These are phyloP conservation scores for Cadophora sp. DNA, from an alignment of 2,329 filamentous ascomycete species.

Conservation along the genomic window DNA sequence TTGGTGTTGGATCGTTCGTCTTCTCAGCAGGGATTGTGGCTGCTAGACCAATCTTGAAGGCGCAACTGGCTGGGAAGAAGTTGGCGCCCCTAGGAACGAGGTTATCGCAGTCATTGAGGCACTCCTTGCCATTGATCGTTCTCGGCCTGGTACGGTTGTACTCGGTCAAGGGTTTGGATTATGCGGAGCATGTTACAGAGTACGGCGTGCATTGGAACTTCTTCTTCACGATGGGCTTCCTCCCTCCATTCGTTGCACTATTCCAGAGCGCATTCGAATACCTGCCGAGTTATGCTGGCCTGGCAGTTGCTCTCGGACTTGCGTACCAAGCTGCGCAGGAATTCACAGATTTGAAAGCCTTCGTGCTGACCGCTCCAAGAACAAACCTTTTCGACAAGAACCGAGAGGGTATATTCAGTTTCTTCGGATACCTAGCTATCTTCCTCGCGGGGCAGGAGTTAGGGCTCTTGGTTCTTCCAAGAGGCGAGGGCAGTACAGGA, in stretches of 20 bases:
- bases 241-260: constrained; percentile 87
- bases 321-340: constrained; percentile 80
- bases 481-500: constrained; percentile 53
- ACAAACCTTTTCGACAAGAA: constrained; percentile 85
- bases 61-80: constrained; percentile 58
- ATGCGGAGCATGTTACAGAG: constrained; percentile 95
- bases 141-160: constrained; percentile 83
- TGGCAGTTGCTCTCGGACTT: constrained; percentile 73
- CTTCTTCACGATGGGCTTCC: constrained; percentile 91
- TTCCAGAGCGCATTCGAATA: constrained; percentile 75
- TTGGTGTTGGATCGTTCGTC: constrained; percentile 97
- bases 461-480: constrained; percentile 79
- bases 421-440: constrained; percentile 91
- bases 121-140: constrained; percentile 81
- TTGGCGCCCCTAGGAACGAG: constrained; percentile 60
- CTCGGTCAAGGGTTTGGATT: constrained; percentile 92
- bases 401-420: constrained; percentile 93
- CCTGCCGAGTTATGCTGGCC: constrained; percentile 77
- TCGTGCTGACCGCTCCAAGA: constrained; percentile 82
- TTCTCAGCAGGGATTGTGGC: constrained; percentile 94
- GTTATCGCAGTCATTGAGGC: constrained; percentile 72
- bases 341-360: constrained; percentile 78
- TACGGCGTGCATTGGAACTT: constrained; percentile 99
- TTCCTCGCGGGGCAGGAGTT: constrained; percentile 88
- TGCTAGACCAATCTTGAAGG: constrained; percentile 79